A percentile compares a stretch with the other conserved stretches of the same genome.
phyloP scores from a whole-genome alignment of 1,139 yeast genomes.

The Eremothecium sinecaudum region DNA sequence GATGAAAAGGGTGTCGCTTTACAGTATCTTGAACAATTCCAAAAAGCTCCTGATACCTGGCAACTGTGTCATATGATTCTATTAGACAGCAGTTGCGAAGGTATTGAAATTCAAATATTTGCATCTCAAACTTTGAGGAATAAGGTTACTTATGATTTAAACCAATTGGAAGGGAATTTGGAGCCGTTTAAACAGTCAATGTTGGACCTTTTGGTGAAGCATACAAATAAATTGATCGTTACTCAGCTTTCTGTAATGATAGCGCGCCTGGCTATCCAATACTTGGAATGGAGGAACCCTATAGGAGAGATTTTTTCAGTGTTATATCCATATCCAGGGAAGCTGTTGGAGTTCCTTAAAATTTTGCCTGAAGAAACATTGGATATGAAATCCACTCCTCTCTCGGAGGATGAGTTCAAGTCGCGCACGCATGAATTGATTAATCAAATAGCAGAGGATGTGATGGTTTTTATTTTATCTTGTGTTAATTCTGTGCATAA shows the following conservation, averaged over 20 bases:
- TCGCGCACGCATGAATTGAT: slow-evolving; percentile 54
- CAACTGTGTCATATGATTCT: slow-evolving; percentile 34
- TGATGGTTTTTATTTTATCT: slow-evolving; percentile 51
- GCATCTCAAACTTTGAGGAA: slow-evolving; percentile 86
- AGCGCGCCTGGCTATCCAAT: slow-evolving; percentile 75
- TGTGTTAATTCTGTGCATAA: slow-evolving; percentile 34
- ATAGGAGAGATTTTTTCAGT: slow-evolving; percentile 50
- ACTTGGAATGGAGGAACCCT: slow-evolving; percentile 61
- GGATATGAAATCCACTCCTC: slow-evolving; percentile 65
- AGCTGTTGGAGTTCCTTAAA: slow-evolving; percentile 64
- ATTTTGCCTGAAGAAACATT: slow-evolving; percentile 86
- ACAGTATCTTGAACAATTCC: slow-evolving; percentile 64
- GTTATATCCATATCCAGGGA: slow-evolving; percentile 34
- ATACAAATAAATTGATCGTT: slow-evolving; percentile 47
- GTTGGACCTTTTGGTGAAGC: slow-evolving; percentile 28
- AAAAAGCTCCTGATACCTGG: slow-evolving; percentile 72
- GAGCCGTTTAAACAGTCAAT: slow-evolving; percentile 40
- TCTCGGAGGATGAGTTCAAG: slow-evolving; percentile 74
- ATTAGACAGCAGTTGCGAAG: slow-evolving; percentile 15
- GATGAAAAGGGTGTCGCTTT: slow-evolving; percentile 27
- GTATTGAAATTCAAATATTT: slow-evolving; percentile 58
- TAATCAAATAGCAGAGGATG: slow-evolving; percentile 57
- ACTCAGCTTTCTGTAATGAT: slow-evolving; percentile 76
- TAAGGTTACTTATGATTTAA: slow-evolving; percentile 73
- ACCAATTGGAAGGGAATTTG: slow-evolving; percentile 64